A percentile compares a stretch with the other conserved stretches of the same genome.
Evolutionary conservation across 2,329 filamentous ascomycete genomes (phyloP).

Genomic region (Claviceps lovelessii): DNA sequence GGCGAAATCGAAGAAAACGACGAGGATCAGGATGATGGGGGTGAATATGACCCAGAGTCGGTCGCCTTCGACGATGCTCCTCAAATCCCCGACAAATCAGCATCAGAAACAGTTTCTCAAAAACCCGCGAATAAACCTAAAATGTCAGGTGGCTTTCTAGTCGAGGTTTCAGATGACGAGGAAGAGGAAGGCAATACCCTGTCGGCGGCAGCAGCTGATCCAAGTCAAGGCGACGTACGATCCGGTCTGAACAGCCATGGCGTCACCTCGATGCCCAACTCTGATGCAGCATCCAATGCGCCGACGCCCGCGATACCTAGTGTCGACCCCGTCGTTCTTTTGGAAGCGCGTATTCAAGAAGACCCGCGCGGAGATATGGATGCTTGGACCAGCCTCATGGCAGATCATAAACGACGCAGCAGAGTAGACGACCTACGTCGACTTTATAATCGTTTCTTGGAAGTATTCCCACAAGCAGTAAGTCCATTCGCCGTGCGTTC

Average conservation of each 20-base stretch:
- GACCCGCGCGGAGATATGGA: conserved; percentile 87
- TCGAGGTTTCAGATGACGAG: conserved; percentile 46
- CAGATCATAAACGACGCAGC: conserved; percentile 67
- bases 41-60: conserved; percentile 45
- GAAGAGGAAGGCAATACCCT: conserved; percentile 21
- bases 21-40: conserved; percentile 38
- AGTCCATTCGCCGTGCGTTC: conserved; percentile 21
- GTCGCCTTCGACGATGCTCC: conserved; percentile 29
- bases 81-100: conserved; percentile 21
- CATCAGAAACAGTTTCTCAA: conserved; percentile 15
- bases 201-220: conserved; percentile 4
- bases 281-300: conserved; percentile 17
- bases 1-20: conserved; percentile 36
- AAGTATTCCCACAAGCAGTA: conserved; percentile 82
- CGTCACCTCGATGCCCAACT: conserved; percentile 9
- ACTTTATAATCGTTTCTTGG: conserved; percentile 74
- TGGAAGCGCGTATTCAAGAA: conserved; percentile 84
- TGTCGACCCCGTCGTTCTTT: conserved; percentile 57
- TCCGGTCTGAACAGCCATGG: conserved; percentile 7
- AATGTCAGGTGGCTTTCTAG: conserved; percentile 44
- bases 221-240: conserved; percentile 8
- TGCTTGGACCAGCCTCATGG: conserved; percentile 79
- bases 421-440: conserved; percentile 68
- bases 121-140: conserved; percentile 36
- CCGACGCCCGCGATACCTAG: conserved; percentile 26